A percentile compares a stretch with the other conserved stretches of the same genome.
Evolutionary conservation across 805 yeast species (phyloP).

Genomic region (Blastobotrys chiropterorum): DNA sequence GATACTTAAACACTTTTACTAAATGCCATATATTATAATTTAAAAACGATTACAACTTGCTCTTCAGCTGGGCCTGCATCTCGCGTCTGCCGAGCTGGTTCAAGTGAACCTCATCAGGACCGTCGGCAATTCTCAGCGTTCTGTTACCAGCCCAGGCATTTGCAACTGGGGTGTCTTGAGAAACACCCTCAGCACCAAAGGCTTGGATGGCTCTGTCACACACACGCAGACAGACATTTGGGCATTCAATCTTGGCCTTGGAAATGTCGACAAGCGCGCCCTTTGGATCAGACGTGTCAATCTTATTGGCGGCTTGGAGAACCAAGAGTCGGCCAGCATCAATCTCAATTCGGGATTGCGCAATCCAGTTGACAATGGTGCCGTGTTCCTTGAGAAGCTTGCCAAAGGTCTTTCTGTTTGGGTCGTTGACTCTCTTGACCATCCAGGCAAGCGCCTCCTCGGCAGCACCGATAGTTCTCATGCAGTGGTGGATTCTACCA

Average conservation of each 20-base stretch:
- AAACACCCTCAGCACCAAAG: slow-evolving; percentile 60
- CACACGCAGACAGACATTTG: slow-evolving; percentile 45
- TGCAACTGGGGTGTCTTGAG: slow-evolving; percentile 56
- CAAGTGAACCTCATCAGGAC: slow-evolving; percentile 63
- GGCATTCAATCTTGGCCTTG: slow-evolving; percentile 58
- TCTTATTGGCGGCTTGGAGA: slow-evolving; percentile 54
- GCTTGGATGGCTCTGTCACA: slow-evolving; percentile 60
- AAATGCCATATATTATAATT: too few relatives aligned
- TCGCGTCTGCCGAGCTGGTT: slow-evolving; percentile 45
- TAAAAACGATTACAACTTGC: background rate
- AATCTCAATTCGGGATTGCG: slow-evolving; percentile 48
- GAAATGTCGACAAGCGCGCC: slow-evolving; percentile 52
- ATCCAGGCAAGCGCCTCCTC: slow-evolving; percentile 47
- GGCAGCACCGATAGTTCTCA: slow-evolving; percentile 58
- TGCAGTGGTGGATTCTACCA: slow-evolving; percentile 66
- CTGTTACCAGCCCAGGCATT: slow-evolving; percentile 45
- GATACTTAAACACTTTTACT: too few relatives aligned
- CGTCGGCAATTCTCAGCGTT: slow-evolving; percentile 59
- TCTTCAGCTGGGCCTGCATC: slow-evolving; percentile 6
- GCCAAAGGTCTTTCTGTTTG: slow-evolving; percentile 48
- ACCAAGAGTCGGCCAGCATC: slow-evolving; percentile 50
- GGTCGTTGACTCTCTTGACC: slow-evolving; percentile 41
- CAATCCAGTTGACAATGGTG: slow-evolving; percentile 42
- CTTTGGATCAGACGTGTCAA: slow-evolving; percentile 49
- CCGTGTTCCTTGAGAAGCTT: slow-evolving; percentile 45